Conservation (phyloP, 306 rosid species). For the Citrullus colocynthis region DNA sequence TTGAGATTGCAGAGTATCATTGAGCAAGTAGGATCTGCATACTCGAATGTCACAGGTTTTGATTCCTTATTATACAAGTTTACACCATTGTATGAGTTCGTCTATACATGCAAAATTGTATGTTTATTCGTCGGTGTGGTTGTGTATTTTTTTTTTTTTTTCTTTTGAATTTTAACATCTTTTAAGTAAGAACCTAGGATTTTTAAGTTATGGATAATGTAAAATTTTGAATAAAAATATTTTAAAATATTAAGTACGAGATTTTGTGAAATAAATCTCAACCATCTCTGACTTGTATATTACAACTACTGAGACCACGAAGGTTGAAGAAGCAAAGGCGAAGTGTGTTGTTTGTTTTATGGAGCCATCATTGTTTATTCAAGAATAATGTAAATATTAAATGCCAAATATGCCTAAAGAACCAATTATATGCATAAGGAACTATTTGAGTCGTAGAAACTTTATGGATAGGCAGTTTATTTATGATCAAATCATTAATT, state of each 20-base stretch:
- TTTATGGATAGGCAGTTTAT: too few species aligned
- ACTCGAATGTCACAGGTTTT: neutral
- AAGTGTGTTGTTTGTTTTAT: too few species aligned
- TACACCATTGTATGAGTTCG: neutral
- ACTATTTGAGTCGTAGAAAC: too few species aligned
- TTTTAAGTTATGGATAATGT: neutral
- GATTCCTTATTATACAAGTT: neutral
- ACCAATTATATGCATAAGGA: too few species aligned
- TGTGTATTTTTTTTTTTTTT: neutral
- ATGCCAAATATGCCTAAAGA: too few species aligned
- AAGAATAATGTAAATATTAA: too few species aligned
- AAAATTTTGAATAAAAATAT: neutral
- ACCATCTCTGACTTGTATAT: neutral
- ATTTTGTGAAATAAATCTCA: too few species aligned
- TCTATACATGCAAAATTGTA: neutral
- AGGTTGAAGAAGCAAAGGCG: too few species aligned
- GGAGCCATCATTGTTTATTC: too few species aligned
- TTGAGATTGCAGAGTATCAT: conserved; percentile 42
- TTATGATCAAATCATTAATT: too few species aligned
- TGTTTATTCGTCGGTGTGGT: neutral
- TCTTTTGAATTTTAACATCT: neutral
- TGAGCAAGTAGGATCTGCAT: conserved; percentile 14
- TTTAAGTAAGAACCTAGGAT: neutral
- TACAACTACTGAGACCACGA: too few species aligned
- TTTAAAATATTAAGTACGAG: neutral